Evolutionary conservation across 2,329 filamentous ascomycete species (phyloP).

Genomic region (Colletotrichum spinosum): DNA sequence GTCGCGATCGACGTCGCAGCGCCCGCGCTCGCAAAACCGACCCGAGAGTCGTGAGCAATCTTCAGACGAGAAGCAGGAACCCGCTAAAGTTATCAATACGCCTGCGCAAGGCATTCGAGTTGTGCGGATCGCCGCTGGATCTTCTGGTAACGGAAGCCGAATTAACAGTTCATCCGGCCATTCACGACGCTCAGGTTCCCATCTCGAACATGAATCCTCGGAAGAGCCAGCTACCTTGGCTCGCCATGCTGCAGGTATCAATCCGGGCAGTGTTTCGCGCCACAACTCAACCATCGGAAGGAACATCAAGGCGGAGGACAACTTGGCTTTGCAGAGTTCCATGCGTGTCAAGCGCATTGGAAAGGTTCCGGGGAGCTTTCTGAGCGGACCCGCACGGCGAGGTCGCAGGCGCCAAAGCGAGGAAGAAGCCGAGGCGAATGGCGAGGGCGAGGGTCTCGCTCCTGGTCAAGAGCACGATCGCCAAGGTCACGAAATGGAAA

Average conservation of each 20-base stretch:
- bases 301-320: conserved; percentile 67
- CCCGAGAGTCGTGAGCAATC: conserved; percentile 55
- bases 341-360: conserved; percentile 82
- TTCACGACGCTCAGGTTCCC: conserved; percentile 51
- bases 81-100: conserved; percentile 61
- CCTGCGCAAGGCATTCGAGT: conserved; percentile 63
- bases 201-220: conserved; percentile 59
- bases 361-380: conserved; percentile 79
- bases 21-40: conserved; percentile 49
- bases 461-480: conserved; percentile 57
- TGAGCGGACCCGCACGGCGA: conserved; percentile 83
- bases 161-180: conserved; percentile 49
- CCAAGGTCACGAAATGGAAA: conserved; percentile 51
- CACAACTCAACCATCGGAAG: conserved; percentile 62
- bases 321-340: conserved; percentile 75
- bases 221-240: conserved; percentile 64
- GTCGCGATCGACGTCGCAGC: conserved; percentile 49
- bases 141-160: conserved; percentile 58
- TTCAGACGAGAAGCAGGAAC: conserved; percentile 52
- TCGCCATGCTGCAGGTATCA: conserved; percentile 58
- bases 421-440: conserved; percentile 66
- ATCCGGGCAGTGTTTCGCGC: conserved; percentile 65
- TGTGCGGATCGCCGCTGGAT: conserved; percentile 66
- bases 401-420: conserved; percentile 77
- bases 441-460: conserved; percentile 54